These are phyloP conservation scores for Lunularia cruciata DNA, from an alignment of 225 moss, liverwort and hornwort genomes.

Conservation along the genomic window DNA sequence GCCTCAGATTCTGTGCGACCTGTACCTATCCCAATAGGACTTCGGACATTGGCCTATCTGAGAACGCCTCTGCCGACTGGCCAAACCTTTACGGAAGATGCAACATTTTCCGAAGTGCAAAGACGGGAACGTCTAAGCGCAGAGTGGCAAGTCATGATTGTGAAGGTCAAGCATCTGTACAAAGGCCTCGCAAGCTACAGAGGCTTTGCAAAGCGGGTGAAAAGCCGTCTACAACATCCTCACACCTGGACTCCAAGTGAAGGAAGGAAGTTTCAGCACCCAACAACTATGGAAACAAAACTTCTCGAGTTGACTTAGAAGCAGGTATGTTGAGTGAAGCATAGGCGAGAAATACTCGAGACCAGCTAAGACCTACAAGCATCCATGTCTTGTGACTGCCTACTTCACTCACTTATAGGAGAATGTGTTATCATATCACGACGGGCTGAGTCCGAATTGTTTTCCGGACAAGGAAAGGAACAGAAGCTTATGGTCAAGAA, in stretches of 20 bases:
- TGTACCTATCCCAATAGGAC: background rate
- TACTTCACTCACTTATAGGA: too few relatives aligned
- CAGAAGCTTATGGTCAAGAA: constrained; percentile 53
- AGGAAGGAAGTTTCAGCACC: background rate
- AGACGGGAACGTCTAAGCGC: constrained; percentile 20
- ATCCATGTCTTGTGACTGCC: too few relatives aligned
- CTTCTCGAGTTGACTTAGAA: background rate
- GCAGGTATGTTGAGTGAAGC: constrained; percentile 30
- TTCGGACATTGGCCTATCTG: background rate
- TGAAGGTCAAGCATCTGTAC: constrained; percentile 18
- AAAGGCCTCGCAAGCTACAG: constrained; percentile 37
- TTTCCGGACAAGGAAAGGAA: constrained; percentile 43
- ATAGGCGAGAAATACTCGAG: too few relatives aligned
- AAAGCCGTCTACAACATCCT: background rate
- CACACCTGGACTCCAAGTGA: background rate
- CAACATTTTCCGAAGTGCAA: background rate
- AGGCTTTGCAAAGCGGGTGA: constrained; percentile 38
- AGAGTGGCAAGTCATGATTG: constrained; percentile 26
- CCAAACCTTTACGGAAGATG: background rate
- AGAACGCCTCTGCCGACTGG: background rate
- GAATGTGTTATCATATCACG: background rate
- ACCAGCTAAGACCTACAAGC: too few relatives aligned
- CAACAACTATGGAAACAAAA: constrained; percentile 9
- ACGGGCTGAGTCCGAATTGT: background rate
- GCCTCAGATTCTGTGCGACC: background rate